Evolutionary conservation across 805 yeast species (phyloP), one percentile per base, ranked within the genome.

Genomic region (Soucietia sequanensis): DNA sequence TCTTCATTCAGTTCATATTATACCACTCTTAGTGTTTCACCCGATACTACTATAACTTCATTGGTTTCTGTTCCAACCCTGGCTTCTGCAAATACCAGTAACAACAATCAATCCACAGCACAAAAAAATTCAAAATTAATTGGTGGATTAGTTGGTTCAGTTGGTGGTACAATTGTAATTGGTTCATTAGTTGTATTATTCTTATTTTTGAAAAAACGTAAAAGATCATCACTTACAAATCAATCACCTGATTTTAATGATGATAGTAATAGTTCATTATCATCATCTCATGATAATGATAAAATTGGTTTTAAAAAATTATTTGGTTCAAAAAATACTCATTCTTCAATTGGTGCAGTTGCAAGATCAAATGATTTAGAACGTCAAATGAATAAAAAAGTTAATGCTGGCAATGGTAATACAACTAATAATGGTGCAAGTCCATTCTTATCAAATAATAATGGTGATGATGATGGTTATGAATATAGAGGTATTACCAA

Each of bases 131-230:
- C 67, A 24, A 65, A 60, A 41, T 49, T 68, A 27, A 65, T 68
- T 15, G 74, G 74, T 3, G 72, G 74, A 1, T 48, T 68, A 11
- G 72, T 68, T n/a, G 74, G 74, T 0, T 64, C 70, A 2, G 59
- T 68, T 16, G 74, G 72, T n/a, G 74, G 74, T 9, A 56, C 68
- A 13, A 57, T 68, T 18, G 52, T 65, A n/a, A 58, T 68, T 28
- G 70, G 68, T 0, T 50, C 54, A 3, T 40, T 65, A 13, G 70
- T 65, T 8, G 53, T 60, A 9, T 39, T 67, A 12, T 58, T 66
- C 35, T 44, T 68, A 24, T 59, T 62, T 39, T 48, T 65, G 44
- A 65, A 55, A 39, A 56, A 49, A 34, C 48, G 67, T 23, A 55
- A 54, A 42, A 46, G 48, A 28, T 43, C 44, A 11, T 33, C 51